phyloP scores from a whole-genome alignment of 78 protist species.

The Cavenderia fasciculata region DNA sequence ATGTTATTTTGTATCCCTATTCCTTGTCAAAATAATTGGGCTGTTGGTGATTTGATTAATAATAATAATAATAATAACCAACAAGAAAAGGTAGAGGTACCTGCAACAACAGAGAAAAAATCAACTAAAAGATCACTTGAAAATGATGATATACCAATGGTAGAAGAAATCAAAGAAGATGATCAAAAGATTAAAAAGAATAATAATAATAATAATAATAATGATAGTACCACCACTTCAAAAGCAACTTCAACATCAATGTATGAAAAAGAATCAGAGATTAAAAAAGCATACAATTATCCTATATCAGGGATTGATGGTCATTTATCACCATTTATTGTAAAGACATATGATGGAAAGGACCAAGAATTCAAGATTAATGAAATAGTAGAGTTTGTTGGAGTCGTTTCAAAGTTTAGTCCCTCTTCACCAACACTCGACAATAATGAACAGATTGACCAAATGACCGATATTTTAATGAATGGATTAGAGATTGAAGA shows the following conservation, averaged over 20 bases:
- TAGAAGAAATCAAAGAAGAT: neutral
- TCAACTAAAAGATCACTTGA: slow-evolving; percentile 5
- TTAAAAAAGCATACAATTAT: slow-evolving; percentile 41
- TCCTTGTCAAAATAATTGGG: slow-evolving; percentile 65
- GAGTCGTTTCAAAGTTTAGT: slow-evolving; percentile 21
- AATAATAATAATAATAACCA: slow-evolving; percentile 3
- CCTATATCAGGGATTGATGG: neutral
- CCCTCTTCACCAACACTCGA: no score
- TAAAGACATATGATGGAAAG: slow-evolving; percentile 8
- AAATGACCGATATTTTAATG: neutral
- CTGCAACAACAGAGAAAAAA: no score
- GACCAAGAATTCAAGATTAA: slow-evolving; percentile 1
- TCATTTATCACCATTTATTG: slow-evolving; percentile 34
- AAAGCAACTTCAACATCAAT: neutral
- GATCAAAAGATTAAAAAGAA: neutral
- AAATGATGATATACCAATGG: neutral
- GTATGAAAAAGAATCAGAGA: slow-evolving; percentile 22
- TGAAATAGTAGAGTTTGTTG: slow-evolving; percentile 60
- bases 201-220: slow-evolving; percentile 9
- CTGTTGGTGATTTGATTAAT: neutral
- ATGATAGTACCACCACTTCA: neutral
- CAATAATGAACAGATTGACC: no score
- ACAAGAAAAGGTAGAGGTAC: no score
- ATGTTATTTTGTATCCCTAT: slow-evolving; percentile 41
- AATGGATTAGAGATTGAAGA: slow-evolving; percentile 13